Evolutionary conservation across 2,329 filamentous ascomycete species (phyloP).

Genomic region (Pyrenochaeta sp.): DNA sequence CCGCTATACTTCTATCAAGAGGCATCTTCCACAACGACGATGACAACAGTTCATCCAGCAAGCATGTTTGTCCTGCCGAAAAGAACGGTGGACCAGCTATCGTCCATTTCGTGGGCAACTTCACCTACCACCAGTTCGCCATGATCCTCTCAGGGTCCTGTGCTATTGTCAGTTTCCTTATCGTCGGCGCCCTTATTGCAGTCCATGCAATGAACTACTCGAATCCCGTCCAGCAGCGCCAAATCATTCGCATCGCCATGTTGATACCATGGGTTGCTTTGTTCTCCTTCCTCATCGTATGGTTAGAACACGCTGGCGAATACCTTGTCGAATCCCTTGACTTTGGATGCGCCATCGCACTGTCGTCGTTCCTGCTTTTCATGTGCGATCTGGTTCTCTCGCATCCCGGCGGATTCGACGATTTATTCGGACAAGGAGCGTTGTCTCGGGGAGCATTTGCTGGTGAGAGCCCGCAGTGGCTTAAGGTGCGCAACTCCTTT

Average conservation of each 20-base stretch:
- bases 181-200: constrained; percentile 20
- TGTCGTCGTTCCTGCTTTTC: constrained; percentile 38
- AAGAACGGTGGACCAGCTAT: constrained; percentile 22
- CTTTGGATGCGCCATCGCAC: constrained; percentile 38
- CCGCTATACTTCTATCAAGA: constrained; percentile 1
- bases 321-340: constrained; percentile 32
- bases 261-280: constrained; percentile 37
- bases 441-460: constrained; percentile 15
- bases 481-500: constrained; percentile 25
- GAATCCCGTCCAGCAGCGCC: constrained; percentile 38
- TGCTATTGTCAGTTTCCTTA: constrained; percentile 22
- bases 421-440: constrained; percentile 33
- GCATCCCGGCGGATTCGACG: constrained; percentile 35
- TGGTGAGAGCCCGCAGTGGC: constrained; percentile 27
- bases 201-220: constrained; percentile 37
- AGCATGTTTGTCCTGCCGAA: constrained; percentile 22
- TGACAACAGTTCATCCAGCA: neutral
- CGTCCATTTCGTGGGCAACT: constrained; percentile 25
- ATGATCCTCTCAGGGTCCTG: constrained; percentile 29
- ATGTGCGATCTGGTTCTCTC: constrained; percentile 41
- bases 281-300: constrained; percentile 33
- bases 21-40: neutral
- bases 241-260: constrained; percentile 35
- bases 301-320: constrained; percentile 21
- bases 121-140: constrained; percentile 36